Conservation (phyloP, 2,329 filamentous ascomycete species). For the Neopestalotiopsis rosae region DNA sequence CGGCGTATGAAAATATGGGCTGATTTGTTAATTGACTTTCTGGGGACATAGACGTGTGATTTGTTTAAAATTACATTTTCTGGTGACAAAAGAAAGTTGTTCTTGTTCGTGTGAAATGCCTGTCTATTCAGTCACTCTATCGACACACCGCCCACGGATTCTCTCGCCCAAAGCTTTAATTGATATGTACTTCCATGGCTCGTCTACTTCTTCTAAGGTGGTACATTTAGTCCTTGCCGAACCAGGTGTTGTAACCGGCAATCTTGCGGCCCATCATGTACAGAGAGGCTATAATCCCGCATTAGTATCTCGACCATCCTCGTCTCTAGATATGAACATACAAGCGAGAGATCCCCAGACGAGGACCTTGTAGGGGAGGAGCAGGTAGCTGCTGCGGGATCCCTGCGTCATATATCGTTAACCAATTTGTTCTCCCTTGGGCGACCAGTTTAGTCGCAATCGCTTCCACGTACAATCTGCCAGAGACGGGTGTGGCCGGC, state of each 20-base stretch:
- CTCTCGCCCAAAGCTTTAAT: not conserved
- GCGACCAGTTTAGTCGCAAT: constrained; percentile 7
- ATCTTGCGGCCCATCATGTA: constrained; percentile 79
- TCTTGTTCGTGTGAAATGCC: constrained; percentile 21
- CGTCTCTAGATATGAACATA: constrained; percentile 45
- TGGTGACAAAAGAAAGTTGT: constrained; percentile 14
- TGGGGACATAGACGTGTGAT: not conserved
- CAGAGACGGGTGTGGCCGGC: constrained; percentile 72
- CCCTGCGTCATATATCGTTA: constrained; percentile 51
- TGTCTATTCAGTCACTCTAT: constrained; percentile 23
- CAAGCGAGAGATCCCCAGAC: constrained; percentile 68
- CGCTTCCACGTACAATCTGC: constrained; percentile 70
- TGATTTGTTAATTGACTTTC: not conserved
- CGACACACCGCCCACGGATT: constrained; percentile 20
- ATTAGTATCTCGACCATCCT: constrained; percentile 19
- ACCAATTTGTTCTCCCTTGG: constrained; percentile 12
- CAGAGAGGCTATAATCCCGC: constrained; percentile 52
- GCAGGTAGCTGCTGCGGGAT: constrained; percentile 67
- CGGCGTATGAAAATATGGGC: constrained; percentile 16
- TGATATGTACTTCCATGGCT: constrained; percentile 5
- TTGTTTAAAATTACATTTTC: not conserved
- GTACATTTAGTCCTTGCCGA: constrained; percentile 56
- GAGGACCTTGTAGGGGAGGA: constrained; percentile 71
- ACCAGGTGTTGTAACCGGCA: constrained; percentile 82
- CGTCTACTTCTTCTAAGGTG: not conserved